A percentile compares a stretch with the other conserved stretches of the same genome.
Conservation (phyloP, 1,139 yeast species). For the Geotrichum histeridarum region DNA sequence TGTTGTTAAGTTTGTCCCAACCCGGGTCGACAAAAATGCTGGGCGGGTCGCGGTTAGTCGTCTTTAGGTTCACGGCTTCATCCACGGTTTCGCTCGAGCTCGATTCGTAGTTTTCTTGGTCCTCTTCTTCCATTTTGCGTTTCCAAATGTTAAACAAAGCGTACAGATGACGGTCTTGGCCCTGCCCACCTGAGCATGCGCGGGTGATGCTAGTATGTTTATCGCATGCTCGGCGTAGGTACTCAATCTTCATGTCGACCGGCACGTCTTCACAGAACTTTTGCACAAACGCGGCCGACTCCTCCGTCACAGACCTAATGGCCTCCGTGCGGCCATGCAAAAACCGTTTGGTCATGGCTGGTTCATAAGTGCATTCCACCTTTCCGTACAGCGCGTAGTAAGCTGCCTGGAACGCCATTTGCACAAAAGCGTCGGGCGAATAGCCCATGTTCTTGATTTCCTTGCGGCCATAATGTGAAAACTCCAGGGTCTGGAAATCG, state of each 20-base stretch:
- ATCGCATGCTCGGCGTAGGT: constrained; percentile 61
- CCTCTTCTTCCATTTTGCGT: constrained; percentile 52
- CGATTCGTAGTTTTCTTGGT: constrained; percentile 27
- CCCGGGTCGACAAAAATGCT: constrained; percentile 74
- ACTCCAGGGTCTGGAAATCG: constrained; percentile 78
- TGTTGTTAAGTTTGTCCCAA: constrained; percentile 62
- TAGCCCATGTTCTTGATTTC: constrained; percentile 78
- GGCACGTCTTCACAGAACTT: constrained; percentile 73
- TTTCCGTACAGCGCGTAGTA: constrained; percentile 88
- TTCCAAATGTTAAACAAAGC: constrained; percentile 89
- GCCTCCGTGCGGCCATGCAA: constrained; percentile 93
- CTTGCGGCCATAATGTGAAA: constrained; percentile 68
- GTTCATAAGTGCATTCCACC: constrained; percentile 91
- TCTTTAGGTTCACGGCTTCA: constrained; percentile 7
- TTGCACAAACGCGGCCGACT: constrained; percentile 76
- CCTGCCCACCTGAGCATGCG: constrained; percentile 67
- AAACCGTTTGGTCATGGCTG: constrained; percentile 88
- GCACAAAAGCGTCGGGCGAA: constrained; percentile 92
- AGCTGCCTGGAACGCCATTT: constrained; percentile 91
- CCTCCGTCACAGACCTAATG: constrained; percentile 73
- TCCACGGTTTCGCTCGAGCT: constrained; percentile 25
- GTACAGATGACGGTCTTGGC: constrained; percentile 85
- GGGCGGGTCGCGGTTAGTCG: constrained; percentile 40
- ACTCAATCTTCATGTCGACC: constrained; percentile 55
- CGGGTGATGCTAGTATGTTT: constrained; percentile 66